Percentiles rank a stretch among this genome's conserved stretches.
Conservation (phyloP, 140 eudicot genomes). For the Ambrosia hybrid region DNA sequence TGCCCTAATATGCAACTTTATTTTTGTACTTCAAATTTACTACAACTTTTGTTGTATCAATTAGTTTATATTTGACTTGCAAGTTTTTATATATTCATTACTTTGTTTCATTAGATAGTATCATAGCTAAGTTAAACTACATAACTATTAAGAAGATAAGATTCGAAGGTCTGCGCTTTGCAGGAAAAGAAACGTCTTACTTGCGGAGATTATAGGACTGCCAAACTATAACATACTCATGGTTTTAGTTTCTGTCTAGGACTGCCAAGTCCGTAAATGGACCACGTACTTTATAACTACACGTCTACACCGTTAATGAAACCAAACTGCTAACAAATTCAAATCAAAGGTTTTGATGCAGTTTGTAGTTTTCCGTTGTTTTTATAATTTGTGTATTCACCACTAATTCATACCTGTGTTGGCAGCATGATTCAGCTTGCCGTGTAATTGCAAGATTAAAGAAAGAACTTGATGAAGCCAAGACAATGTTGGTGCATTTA, state of each 20-base stretch:
- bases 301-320: not conserved
- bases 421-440: slow-evolving; percentile 99
- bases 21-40: not conserved
- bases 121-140: not conserved
- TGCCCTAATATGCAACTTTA: not conserved
- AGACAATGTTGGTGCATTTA: slow-evolving; percentile 80
- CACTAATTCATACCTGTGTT: slow-evolving; percentile 7
- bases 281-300: too few species aligned
- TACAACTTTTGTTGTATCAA: not conserved
- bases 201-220: not conserved
- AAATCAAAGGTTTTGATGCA: not conserved
- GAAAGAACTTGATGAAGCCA: slow-evolving; percentile 98
- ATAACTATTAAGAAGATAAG: not conserved
- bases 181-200: not conserved
- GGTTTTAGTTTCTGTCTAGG: not conserved
- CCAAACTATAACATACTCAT: not conserved
- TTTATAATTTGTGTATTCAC: not conserved
- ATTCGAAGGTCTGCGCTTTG: slow-evolving; percentile 1
- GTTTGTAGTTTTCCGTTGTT: not conserved
- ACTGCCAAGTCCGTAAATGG: not conserved
- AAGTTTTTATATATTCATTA: not conserved
- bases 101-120: not conserved
- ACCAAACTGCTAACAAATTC: slow-evolving; percentile 5
- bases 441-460: slow-evolving; percentile 97
- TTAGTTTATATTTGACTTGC: not conserved